Conservation (phyloP, 2,329 filamentous ascomycete genomes). For the Colletotrichum shisoi region DNA sequence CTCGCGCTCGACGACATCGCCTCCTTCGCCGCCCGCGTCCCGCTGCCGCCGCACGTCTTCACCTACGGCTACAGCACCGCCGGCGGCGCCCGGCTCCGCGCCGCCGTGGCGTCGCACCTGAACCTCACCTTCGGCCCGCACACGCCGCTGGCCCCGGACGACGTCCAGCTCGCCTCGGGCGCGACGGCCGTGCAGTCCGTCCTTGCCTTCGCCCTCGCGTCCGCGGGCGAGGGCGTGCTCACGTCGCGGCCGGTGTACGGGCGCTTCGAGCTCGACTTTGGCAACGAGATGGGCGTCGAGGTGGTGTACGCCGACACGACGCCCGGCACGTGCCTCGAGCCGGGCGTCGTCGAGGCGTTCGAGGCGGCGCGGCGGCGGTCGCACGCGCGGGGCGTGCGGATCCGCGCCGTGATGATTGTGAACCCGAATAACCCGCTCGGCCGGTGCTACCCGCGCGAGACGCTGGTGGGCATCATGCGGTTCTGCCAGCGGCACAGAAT, state of each 20-base stretch:
- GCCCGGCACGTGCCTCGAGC: constrained; percentile 55
- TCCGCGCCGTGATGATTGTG: constrained; percentile 60
- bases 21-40: constrained; percentile 24
- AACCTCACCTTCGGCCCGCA: constrained; percentile 51
- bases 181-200: constrained; percentile 53
- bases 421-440: constrained; percentile 64
- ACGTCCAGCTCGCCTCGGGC: constrained; percentile 49
- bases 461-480: constrained; percentile 54
- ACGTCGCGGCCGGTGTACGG: constrained; percentile 56
- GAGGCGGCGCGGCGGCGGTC: constrained; percentile 53
- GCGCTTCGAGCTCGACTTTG: constrained; percentile 59
- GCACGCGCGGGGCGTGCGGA: constrained; percentile 48
- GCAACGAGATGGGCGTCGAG: constrained; percentile 49
- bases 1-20: constrained; percentile 23
- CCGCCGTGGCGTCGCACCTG: constrained; percentile 49
- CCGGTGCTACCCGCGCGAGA: constrained; percentile 55
- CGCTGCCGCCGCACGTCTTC: constrained; percentile 43
- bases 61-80: constrained; percentile 50
- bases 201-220: constrained; percentile 51
- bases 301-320: constrained; percentile 57
- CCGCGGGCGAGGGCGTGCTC: constrained; percentile 52
- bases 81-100: constrained; percentile 49
- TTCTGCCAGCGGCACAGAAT: constrained; percentile 60
- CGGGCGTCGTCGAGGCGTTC: constrained; percentile 54
- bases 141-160: constrained; percentile 43